Percentiles rank a stretch among this genome's conserved stretches.
phyloP scores from a whole-genome alignment of 2,329 filamentous ascomycete species.

The Didymella keratinophila region DNA sequence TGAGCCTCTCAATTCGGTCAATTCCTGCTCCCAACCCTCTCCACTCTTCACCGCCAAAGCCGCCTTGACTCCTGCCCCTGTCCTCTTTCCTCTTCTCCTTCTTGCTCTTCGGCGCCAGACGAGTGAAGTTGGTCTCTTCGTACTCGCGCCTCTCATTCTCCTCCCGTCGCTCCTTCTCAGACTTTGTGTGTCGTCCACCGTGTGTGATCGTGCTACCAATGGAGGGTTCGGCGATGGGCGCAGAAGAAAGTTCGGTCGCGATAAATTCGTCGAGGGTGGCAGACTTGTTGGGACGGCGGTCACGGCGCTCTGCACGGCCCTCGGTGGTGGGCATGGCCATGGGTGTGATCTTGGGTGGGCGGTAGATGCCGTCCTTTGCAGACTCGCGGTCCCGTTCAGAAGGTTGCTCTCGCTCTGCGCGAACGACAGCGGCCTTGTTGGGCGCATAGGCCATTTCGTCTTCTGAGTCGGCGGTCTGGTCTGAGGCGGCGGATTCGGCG shows the following conservation, averaged over 20 bases:
- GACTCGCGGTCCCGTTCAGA: conserved; percentile 40
- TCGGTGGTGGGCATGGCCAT: conserved; percentile 77
- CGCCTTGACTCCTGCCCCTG: conserved; percentile 52
- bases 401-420: conserved; percentile 33
- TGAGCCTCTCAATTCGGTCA: conserved; percentile 85
- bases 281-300: conserved; percentile 73
- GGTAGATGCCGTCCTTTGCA: conserved; percentile 75
- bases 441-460: conserved; percentile 70
- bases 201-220: conserved; percentile 89
- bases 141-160: conserved; percentile 84
- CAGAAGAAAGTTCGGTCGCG: conserved; percentile 79
- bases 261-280: conserved; percentile 93
- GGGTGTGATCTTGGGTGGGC: conserved; percentile 85
- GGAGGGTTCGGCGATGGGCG: conserved; percentile 83
- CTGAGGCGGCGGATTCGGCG: conserved; percentile 37
- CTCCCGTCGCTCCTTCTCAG: conserved; percentile 74
- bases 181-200: conserved; percentile 81
- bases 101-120: conserved; percentile 85
- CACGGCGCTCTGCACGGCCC: conserved; percentile 67
- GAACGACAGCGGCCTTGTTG: conserved; percentile 60
- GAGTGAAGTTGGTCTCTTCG: conserved; percentile 91
- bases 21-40: conserved; percentile 82
- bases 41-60: conserved; percentile 95
- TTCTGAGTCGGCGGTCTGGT: conserved; percentile 51
- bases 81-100: conserved; percentile 77